phyloP scores from a whole-genome alignment of 345 rosid genomes.

The Gossypium raimondii region DNA sequence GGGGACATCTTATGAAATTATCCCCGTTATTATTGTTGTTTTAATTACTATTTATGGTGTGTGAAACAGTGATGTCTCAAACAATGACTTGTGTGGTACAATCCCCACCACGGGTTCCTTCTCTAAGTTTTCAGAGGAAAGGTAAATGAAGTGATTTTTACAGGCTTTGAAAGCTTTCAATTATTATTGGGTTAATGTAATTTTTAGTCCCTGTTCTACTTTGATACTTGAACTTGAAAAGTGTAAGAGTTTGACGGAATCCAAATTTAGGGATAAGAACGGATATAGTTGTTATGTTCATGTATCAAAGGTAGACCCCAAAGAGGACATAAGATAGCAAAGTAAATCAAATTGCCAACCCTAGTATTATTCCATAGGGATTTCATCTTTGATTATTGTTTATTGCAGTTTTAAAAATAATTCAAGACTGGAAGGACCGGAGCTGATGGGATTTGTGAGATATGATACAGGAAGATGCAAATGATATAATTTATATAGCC shows the following conservation, averaged over 20 bases:
- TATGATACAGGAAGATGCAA: conserved; percentile 50
- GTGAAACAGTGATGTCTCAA: conserved; percentile 49
- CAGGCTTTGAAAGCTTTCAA: neutral
- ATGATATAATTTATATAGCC: conserved; percentile 17
- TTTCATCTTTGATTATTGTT: neutral
- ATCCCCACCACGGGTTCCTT: conserved; percentile 61
- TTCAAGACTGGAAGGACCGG: conserved; percentile 66
- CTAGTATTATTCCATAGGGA: too few relatives aligned
- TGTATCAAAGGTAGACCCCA: too few relatives aligned
- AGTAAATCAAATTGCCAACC: too few relatives aligned
- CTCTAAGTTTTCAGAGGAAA: conserved; percentile 59
- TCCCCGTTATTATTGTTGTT: neutral
- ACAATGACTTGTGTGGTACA: conserved; percentile 69
- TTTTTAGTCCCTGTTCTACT: too few relatives aligned
- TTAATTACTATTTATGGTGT: conserved; percentile 3
- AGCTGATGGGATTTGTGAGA: conserved; percentile 72
- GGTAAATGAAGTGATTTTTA: conserved; percentile 26
- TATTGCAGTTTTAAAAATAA: conserved; percentile 49
- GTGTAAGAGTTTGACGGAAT: too few relatives aligned
- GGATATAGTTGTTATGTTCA: too few relatives aligned
- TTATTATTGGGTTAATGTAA: neutral
- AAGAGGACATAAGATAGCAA: too few relatives aligned
- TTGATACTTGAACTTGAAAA: too few relatives aligned
- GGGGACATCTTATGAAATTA: too few relatives aligned
- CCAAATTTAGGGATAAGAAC: too few relatives aligned